These are phyloP conservation scores for Linum usitatissimum DNA, from an alignment of 345 rosid genomes.

Conservation along the genomic window DNA sequence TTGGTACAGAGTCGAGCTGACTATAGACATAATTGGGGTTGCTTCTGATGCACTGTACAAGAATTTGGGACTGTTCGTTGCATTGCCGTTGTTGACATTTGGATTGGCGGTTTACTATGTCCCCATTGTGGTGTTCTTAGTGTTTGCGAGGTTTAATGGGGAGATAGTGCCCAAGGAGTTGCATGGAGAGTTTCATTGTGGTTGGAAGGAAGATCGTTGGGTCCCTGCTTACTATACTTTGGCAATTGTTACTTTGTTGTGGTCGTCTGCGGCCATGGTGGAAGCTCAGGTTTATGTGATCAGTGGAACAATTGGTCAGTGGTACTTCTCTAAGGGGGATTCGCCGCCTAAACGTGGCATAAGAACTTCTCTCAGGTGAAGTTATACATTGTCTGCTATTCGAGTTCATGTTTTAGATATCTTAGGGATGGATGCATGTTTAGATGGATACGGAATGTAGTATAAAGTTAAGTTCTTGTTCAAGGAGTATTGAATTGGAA, in stretches of 20 bases:
- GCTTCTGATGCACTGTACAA: conserved; percentile 71
- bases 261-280: conserved; percentile 70
- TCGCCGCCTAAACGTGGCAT: conserved; percentile 48
- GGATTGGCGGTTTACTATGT: conserved; percentile 52
- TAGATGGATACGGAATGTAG: too few relatives aligned
- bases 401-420: too few relatives aligned
- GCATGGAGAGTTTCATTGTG: conserved; percentile 47
- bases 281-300: conserved; percentile 88
- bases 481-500: too few relatives aligned
- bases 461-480: too few relatives aligned
- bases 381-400: too few relatives aligned
- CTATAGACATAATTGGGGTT: conserved; percentile 56
- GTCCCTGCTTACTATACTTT: conserved; percentile 78
- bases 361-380: conserved; percentile 71
- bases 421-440: too few relatives aligned
- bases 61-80: conserved; percentile 62
- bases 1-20: conserved; percentile 76
- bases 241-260: conserved; percentile 74
- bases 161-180: conserved; percentile 48
- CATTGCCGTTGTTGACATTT: conserved; percentile 46
- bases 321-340: conserved; percentile 82
- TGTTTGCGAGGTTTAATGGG: conserved; percentile 68
- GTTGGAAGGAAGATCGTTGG: conserved; percentile 84
- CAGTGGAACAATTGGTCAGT: conserved; percentile 73
- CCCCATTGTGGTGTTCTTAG: conserved; percentile 71